Base-by-base conservation (phyloP, 306 rosid species). In the Medicago ruthenica region DNA sequence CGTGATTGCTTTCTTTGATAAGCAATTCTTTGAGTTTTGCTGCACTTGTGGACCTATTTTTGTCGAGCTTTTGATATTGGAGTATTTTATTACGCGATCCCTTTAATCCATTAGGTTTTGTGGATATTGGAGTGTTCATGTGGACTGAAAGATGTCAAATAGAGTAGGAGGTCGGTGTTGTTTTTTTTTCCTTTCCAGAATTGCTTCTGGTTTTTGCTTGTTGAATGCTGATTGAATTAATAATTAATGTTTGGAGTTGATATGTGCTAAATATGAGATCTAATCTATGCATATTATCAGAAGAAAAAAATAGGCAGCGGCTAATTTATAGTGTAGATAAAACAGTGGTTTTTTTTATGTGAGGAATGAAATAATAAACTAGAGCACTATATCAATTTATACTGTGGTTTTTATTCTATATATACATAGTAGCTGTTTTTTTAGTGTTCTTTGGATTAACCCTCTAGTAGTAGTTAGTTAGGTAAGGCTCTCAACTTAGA, bases 261-360 rank as follows among this genome's bases (percentile, higher is more conserved):
- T 50, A 6, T 50, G 55, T 50, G 20, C 9, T n/a, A 14, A 47
- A 1, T n/a, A 10, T 44, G 50, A 44, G 50, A 44, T 44, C 50
- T 12, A 44, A 47, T 47, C 53, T 47, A 17, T 47, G 53, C 53
- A 47, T 11, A 11, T 42, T 42, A 10, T 42, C 48, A 42, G 12
- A 42, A 42, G 48, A 42, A 42, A 11, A 42, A 42, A 6, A 40
- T 42, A 15, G 48, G 48, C 3, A 3, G 60, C 20, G 70, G 70
- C 70, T 63, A 67, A 45, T 75, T 75, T 20, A 24, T 36, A 31
- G 42, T 74, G 55, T 77, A 64, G 79, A 78, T 59, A 70, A 34
- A 41, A 37, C 8, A 27, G 67, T 55, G 69, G 72, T 41, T 80
- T 80, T 80, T 80, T 36, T 74, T 58, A 61, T 1, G 14, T 73